Conservation (phyloP, 2,329 filamentous ascomycete species). For the Ophiostoma perfectum region DNA sequence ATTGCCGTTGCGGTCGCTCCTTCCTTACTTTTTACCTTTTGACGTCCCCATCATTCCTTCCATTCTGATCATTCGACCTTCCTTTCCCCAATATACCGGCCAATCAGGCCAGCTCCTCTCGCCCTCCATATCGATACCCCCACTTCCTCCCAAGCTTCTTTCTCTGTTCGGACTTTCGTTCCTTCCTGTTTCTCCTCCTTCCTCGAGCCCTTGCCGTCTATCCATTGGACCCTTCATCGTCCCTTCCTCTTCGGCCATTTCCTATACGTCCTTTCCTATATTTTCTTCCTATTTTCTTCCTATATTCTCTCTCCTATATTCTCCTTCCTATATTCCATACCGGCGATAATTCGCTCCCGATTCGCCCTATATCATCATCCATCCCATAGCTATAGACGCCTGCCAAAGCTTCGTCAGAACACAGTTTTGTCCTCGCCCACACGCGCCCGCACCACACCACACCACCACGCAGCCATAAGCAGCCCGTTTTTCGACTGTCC, state of each 20-base stretch:
- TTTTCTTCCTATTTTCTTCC: neutral
- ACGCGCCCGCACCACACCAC: neutral
- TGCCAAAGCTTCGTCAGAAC: neutral
- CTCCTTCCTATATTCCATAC: neutral
- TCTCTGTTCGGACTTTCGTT: constrained; percentile 9
- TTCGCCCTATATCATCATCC: neutral
- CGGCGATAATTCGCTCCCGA: neutral
- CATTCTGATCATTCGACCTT: neutral
- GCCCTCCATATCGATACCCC: neutral
- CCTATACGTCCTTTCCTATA: neutral
- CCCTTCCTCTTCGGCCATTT: neutral
- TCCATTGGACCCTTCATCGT: neutral
- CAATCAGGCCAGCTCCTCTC: constrained; percentile 6
- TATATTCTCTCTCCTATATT: neutral
- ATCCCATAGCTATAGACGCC: neutral
- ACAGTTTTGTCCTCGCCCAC: neutral
- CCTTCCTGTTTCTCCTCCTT: neutral
- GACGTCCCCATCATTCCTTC: neutral
- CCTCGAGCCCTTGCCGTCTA: neutral
- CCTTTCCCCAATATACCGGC: neutral
- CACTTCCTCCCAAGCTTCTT: constrained; percentile 1
- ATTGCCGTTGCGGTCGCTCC: neutral
- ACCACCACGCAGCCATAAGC: neutral
- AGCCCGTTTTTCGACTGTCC: neutral
- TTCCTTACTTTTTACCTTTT: neutral